Base-by-base conservation (phyloP, 2,329 filamentous ascomycete genomes). In the Metarhizium brunneum region DNA sequence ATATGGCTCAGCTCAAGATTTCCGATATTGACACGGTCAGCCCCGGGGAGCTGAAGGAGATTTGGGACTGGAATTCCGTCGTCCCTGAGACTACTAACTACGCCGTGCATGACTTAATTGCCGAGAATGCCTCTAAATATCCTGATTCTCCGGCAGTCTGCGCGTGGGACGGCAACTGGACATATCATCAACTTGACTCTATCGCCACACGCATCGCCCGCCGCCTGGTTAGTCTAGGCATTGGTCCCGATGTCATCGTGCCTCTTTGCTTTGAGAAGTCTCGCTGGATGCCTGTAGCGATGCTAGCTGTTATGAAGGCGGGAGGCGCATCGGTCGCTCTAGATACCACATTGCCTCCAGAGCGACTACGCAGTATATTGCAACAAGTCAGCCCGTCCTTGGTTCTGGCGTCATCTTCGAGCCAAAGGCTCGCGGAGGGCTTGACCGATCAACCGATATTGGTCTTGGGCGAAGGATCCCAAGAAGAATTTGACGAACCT, bases 321-420 rank as follows among this genome's bases (percentile, higher is more conserved):
- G 67, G 67, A n/a, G 63, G 60, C 11, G 64, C 58, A n/a, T 68
- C 63, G 45, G 60, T 65, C 2, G 60, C 62, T 1, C 52, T 67
- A 11, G 65, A 67, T 50, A 59, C 60, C 4, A 58, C 60, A 10
- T 57, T 63, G 38, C 63, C 66, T 10, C 36, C 43, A n/a, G 50
- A 53, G 5, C 56, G 61, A 3, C 50, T 62, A 6, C 55, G 54
- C n/a, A 48, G 47, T 7, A 60, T 63, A 29, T 10, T 61, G 20
- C 35, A 45, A 6, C 54, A 60, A 32, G 48, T 20, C 56, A 51
- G 32, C 11, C 18, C 51, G 6, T 40, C 52, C 2, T 18, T 55
- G 29, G 38, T 55, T 14, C 47, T 55, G n/a, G 45, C 54, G 18
- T 55, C 54, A 18, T 32, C 48, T 11, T 47, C 14, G 13, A 52